Evolutionary conservation across 768 basidiomycete species (phyloP).

Genomic region (Calocera viscosa): DNA sequence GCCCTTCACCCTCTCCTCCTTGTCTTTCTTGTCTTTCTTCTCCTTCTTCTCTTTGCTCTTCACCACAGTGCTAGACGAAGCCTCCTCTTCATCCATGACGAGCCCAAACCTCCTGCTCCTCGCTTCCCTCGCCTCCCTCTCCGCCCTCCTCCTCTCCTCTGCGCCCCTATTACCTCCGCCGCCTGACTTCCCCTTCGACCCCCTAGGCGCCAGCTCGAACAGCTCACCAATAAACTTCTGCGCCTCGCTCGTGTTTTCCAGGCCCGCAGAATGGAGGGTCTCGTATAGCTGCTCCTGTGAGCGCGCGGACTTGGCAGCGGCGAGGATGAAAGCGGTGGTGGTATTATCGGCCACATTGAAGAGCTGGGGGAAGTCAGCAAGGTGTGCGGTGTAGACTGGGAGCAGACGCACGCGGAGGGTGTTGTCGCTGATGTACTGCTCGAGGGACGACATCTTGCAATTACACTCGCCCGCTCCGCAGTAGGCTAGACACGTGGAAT

Average conservation of each 20-base stretch:
- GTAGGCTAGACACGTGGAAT: no score
- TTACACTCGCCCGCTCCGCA: no score
- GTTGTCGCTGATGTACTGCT: conserved; percentile 28
- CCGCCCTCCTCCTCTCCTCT: conserved; percentile 47
- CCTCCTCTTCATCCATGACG: conserved; percentile 64
- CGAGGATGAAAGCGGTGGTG: conserved; percentile 77
- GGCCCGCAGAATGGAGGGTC: conserved; percentile 61
- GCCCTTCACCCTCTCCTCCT: conserved; percentile 71
- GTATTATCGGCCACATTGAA: conserved; percentile 74
- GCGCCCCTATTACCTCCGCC: conserved; percentile 27
- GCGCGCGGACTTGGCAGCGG: conserved; percentile 77
- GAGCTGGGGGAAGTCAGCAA: conserved; percentile 37
- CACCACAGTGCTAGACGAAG: conserved; percentile 28
- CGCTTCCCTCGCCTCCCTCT: conserved; percentile 59
- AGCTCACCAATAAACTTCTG: conserved; percentile 71
- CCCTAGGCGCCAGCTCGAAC: conserved; percentile 51
- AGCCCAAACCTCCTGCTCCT: conserved; percentile 65
- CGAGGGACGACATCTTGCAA: conserved; percentile 12
- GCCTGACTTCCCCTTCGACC: conserved; percentile 60
- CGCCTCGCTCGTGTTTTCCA: conserved; percentile 68
- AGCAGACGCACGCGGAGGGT: conserved; percentile 23
- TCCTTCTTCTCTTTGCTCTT: conserved; percentile 27
- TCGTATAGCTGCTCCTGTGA: conserved; percentile 63
- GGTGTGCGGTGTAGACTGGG: neutral
- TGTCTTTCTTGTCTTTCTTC: conserved; percentile 37